Conservation (phyloP, 2,329 filamentous ascomycete genomes). For the Immersiporthe knoxdaviesiana region DNA sequence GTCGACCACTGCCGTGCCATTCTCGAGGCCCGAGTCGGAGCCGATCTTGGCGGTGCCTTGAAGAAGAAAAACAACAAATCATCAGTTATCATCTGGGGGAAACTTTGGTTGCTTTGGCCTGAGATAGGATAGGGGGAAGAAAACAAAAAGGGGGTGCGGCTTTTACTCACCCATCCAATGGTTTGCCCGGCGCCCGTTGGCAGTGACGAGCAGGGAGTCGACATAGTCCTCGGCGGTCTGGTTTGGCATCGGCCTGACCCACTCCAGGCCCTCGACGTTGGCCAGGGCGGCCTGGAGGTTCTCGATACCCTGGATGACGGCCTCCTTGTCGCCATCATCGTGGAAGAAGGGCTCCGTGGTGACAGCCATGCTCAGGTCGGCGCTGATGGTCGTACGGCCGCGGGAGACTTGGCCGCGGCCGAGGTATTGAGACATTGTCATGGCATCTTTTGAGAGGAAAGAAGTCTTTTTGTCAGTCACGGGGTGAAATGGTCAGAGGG, state of each 20-base stretch:
- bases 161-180: conserved; percentile 30
- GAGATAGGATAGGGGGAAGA: neutral
- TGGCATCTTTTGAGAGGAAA: conserved; percentile 44
- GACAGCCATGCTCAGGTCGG: conserved; percentile 60
- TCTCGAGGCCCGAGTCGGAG: conserved; percentile 26
- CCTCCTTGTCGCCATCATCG: conserved; percentile 61
- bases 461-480: conserved; percentile 15
- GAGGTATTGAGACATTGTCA: conserved; percentile 64
- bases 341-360: conserved; percentile 62
- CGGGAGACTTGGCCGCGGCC: conserved; percentile 65
- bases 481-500: neutral
- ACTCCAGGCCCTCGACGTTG: conserved; percentile 58
- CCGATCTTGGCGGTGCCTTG: conserved; percentile 28
- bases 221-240: conserved; percentile 61
- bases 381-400: conserved; percentile 63
- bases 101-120: no score
- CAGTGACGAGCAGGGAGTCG: conserved; percentile 39
- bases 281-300: conserved; percentile 59
- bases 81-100: neutral
- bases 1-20: conserved; percentile 29
- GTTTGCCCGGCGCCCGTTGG: conserved; percentile 27
- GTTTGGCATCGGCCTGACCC: conserved; percentile 56
- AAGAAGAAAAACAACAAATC: neutral
- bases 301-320: conserved; percentile 68
- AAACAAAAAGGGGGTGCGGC: no score